Evolutionary conservation across 2,329 filamentous ascomycete genomes (phyloP), one percentile per base, ranked within the genome.

Genomic region (Aureobasidium sp.): DNA sequence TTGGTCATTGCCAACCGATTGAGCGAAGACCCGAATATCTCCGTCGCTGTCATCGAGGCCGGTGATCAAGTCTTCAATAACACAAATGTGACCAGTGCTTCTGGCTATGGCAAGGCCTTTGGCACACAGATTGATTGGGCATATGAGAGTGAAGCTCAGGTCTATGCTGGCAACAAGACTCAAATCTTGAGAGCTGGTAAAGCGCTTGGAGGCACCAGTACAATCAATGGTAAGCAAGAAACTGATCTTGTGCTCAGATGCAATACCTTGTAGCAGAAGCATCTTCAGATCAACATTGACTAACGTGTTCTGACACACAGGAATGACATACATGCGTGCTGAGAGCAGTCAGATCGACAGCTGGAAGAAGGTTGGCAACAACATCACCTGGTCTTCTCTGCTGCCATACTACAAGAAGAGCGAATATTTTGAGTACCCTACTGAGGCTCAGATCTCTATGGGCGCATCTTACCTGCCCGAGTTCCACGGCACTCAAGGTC

Each of bases 1-100:
- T 71, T 70, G 5, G 73, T 76, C 30, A 58, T 75, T 8, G 72
- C 74, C 1, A 73, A 70, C 41, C 67, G 74, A 5, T 68, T 77
- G 42, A 64, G 41, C 32, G 63, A 64, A 42, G 45, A 64, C 15
- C 50, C 52, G 9, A 48, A 34, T 3, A 15, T 61, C 11, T 53
- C 36, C 3, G 49, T 61, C 2, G 59, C 48, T 13, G 36, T 54
- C n/a, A 61, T 54, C 29, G 59, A 53, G 30, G 59, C 48, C 3
- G 59, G 59, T 37, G 59, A 47, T 49, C 36, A 42, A n/a, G 59
- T 61, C 8, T 37, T 53, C 10, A 61, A 53, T 29, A 29, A 36
- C 39, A 42, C 42, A 15, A 54, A 61, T 36, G 47, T 61, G 15
- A 52, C 47, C 10, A 41, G 36, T 47, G 36, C 45, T 5, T 30